A percentile compares a stretch with the other conserved stretches of the same genome.
Conservation (phyloP, 192 early-diverging fungal species). For the Obelidium mucronatum region DNA sequence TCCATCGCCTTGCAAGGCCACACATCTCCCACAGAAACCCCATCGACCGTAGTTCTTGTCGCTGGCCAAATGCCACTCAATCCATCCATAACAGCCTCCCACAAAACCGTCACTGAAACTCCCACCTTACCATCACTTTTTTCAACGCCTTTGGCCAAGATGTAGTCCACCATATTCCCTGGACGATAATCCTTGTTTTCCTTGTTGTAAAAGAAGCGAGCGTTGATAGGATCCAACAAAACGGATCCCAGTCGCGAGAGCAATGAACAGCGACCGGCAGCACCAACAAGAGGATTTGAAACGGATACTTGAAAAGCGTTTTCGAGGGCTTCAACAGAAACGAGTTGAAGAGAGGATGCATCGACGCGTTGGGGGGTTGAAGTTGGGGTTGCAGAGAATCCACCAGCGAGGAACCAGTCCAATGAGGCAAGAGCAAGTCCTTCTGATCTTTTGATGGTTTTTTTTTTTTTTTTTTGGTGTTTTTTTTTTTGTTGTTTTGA, state of each 20-base stretch:
- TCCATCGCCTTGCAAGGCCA: constrained; percentile 78
- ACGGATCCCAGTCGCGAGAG: constrained; percentile 70
- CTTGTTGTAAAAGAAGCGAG: constrained; percentile 22
- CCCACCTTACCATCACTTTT: constrained; percentile 24
- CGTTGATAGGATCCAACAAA: constrained; percentile 33
- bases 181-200: constrained; percentile 71
- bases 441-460: constrained; percentile 68
- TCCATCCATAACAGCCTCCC: constrained; percentile 81
- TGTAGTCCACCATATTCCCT: constrained; percentile 83
- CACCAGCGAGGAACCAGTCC: constrained; percentile 76
- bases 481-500: too few relatives aligned
- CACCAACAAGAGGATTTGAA: constrained; percentile 81
- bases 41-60: constrained; percentile 77
- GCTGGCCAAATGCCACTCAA: constrained; percentile 88
- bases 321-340: constrained; percentile 59
- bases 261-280: constrained; percentile 76
- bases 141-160: constrained; percentile 63
- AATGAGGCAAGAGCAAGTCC: constrained; percentile 86
- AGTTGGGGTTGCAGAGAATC: constrained; percentile 69
- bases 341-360: constrained; percentile 56
- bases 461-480: not conserved
- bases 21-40: constrained; percentile 85
- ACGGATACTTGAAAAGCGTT: constrained; percentile 81
- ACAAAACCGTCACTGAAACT: constrained; percentile 75
- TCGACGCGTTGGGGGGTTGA: constrained; percentile 72